These are phyloP conservation scores for Eurotiales sp. DNA, from an alignment of 2,329 filamentous ascomycete species.

Conservation along the genomic window DNA sequence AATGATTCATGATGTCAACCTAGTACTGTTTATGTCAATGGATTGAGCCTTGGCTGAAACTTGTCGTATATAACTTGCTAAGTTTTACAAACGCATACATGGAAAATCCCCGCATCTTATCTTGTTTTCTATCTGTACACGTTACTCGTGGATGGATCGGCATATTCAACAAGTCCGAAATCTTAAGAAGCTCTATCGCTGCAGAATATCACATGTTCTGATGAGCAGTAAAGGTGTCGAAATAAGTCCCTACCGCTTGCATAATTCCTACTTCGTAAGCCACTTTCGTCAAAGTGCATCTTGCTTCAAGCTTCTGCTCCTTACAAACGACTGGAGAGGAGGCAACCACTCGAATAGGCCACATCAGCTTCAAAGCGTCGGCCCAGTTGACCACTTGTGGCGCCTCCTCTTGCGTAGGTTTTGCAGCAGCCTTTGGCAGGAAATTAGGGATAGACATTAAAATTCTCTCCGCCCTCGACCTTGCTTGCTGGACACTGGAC, in stretches of 20 bases:
- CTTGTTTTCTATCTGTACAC: too few species aligned
- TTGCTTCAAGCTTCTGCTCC: not conserved
- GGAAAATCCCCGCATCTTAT: too few species aligned
- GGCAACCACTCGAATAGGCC: constrained; percentile 3
- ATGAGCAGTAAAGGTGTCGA: not conserved
- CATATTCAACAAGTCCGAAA: too few species aligned
- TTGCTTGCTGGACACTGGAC: not conserved
- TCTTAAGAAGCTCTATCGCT: too few species aligned
- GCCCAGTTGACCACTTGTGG: constrained; percentile 1
- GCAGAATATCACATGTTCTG: not conserved
- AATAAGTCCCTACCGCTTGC: not conserved
- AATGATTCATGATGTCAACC: too few species aligned
- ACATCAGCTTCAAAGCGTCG: not conserved
- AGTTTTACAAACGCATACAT: too few species aligned
- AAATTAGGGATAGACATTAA: not conserved
- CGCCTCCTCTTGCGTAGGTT: too few species aligned
- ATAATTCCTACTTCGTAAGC: constrained; percentile 6
- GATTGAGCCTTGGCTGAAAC: too few species aligned
- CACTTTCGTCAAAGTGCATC: not conserved
- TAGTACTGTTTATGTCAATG: too few species aligned
- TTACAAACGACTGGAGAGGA: not conserved
- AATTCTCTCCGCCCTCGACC: not conserved
- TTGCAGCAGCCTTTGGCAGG: not conserved
- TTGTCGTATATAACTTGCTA: too few species aligned
- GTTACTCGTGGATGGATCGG: too few species aligned